phyloP scores from a whole-genome alignment of 768 basidiomycete genomes.

The Neoboletus magnificus region DNA sequence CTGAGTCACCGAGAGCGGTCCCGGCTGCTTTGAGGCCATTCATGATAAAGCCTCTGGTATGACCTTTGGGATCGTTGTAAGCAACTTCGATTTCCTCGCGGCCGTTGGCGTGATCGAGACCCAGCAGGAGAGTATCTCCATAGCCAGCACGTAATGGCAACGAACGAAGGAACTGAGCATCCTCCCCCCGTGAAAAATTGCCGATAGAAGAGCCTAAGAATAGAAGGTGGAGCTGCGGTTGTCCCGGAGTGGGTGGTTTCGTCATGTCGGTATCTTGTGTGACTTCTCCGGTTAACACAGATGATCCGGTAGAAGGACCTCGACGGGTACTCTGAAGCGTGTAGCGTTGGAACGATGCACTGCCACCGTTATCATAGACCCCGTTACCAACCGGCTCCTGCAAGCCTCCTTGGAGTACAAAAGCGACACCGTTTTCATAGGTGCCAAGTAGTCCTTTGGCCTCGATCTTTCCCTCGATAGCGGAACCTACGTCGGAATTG shows the following conservation, averaged over 20 bases:
- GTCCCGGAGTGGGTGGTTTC: constrained; percentile 48
- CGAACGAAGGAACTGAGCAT: constrained; percentile 67
- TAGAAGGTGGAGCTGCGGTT: constrained; percentile 70
- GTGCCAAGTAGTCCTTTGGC: constrained; percentile 88
- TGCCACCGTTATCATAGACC: neutral
- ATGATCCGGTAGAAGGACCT: constrained; percentile 42
- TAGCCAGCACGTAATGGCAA: constrained; percentile 72
- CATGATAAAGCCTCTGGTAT: constrained; percentile 77
- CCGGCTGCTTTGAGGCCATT: constrained; percentile 77
- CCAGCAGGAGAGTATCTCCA: constrained; percentile 83
- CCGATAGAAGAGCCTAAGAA: constrained; percentile 93
- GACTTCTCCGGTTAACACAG: constrained; percentile 22
- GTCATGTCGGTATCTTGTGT: neutral
- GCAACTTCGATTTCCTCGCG: constrained; percentile 72
- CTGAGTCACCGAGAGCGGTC: constrained; percentile 61
- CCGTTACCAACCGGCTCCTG: constrained; percentile 4
- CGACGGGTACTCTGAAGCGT: constrained; percentile 11
- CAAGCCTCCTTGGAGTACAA: constrained; percentile 50
- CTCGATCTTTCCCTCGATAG: constrained; percentile 67
- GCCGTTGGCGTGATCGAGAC: constrained; percentile 84
- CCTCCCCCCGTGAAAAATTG: constrained; percentile 76
- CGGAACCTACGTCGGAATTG: constrained; percentile 56
- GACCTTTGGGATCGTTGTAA: constrained; percentile 78
- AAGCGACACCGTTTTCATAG: constrained; percentile 85
- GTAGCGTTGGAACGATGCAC: constrained; percentile 8